Conservation (phyloP, 139 green algal genomes). For the Asterochloris erici region DNA sequence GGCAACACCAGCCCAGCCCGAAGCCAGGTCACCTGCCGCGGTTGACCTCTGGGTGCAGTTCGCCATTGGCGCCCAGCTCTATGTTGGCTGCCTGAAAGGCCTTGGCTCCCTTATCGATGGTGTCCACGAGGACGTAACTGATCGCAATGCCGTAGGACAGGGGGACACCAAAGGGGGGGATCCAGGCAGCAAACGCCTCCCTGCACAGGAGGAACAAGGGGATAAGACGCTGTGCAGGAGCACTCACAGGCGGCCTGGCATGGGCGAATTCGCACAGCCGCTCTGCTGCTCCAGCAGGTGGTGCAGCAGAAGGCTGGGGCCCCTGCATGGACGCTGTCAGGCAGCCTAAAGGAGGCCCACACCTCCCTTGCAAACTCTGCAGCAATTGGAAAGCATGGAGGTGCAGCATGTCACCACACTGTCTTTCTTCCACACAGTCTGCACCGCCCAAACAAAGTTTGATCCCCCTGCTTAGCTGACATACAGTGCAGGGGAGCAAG, state of each 20-base stretch:
- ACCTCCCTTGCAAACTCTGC: no score
- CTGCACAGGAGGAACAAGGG: conserved; percentile 5
- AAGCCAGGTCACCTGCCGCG: not conserved
- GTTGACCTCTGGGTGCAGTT: conserved; percentile 26
- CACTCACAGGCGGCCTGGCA: not conserved
- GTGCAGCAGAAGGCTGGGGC: not conserved
- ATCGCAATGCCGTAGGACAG: conserved; percentile 70
- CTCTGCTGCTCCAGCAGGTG: no score
- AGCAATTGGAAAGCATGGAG: no score
- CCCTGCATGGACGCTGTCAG: not conserved
- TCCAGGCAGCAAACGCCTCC: conserved; percentile 72
- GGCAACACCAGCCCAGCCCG: not conserved
- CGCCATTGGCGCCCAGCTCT: conserved; percentile 10
- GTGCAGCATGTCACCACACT: no score
- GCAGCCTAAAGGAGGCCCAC: not conserved
- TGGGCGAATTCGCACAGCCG: not conserved
- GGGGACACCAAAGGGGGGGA: conserved; percentile 62
- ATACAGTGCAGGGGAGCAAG: no score
- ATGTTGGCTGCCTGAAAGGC: conserved; percentile 28
- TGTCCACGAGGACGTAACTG: conserved; percentile 71
- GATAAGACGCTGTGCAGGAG: not conserved
- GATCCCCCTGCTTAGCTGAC: no score
- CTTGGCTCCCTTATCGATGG: conserved; percentile 64
- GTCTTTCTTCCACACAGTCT: no score
- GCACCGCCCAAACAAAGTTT: no score